Percentiles rank a stretch among this genome's conserved stretches.
Evolutionary conservation across 495 filamentous ascomycete genomes (phyloP).

Genomic region (Aspergillus saccharolyticus): DNA sequence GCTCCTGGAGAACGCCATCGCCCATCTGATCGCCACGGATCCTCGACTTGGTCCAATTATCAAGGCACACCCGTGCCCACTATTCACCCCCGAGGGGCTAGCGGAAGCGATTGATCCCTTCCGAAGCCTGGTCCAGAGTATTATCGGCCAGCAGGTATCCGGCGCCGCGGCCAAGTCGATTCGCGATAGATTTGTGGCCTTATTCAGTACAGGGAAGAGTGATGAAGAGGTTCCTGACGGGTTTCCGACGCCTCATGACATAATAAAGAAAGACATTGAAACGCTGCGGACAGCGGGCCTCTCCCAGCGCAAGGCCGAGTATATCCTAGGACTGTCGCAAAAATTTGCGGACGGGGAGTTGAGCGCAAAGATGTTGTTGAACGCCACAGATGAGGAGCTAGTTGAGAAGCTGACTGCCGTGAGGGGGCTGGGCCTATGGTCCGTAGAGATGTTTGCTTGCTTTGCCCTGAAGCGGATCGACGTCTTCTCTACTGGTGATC

Average conservation of each 20-base stretch:
- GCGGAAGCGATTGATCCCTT: constrained; percentile 86
- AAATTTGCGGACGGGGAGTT: constrained; percentile 74
- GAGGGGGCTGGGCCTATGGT: constrained; percentile 82
- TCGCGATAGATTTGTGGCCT: constrained; percentile 71
- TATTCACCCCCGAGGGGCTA: constrained; percentile 79
- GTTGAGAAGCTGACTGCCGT: constrained; percentile 78
- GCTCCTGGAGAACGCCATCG: constrained; percentile 71
- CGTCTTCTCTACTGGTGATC: constrained; percentile 86
- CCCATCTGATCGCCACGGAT: constrained; percentile 73
- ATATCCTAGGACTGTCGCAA: constrained; percentile 75
- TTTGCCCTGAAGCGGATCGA: constrained; percentile 90
- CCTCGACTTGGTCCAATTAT: constrained; percentile 68
- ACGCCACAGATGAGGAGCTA: constrained; percentile 80
- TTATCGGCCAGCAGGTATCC: constrained; percentile 94
- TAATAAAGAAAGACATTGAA: constrained; percentile 54
- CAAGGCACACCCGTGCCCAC: constrained; percentile 64
- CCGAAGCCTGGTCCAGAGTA: constrained; percentile 70
- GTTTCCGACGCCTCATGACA: constrained; percentile 76
- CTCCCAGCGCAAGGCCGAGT: constrained; percentile 90
- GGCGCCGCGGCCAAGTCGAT: constrained; percentile 87
- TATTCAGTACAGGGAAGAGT: constrained; percentile 52
- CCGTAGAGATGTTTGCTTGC: constrained; percentile 94
- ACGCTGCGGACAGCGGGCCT: constrained; percentile 78
- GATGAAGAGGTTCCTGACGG: constrained; percentile 17
- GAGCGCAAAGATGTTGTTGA: constrained; percentile 65